Conservation (phyloP, 805 yeast genomes). For the Kodamaea jinghongensis region DNA sequence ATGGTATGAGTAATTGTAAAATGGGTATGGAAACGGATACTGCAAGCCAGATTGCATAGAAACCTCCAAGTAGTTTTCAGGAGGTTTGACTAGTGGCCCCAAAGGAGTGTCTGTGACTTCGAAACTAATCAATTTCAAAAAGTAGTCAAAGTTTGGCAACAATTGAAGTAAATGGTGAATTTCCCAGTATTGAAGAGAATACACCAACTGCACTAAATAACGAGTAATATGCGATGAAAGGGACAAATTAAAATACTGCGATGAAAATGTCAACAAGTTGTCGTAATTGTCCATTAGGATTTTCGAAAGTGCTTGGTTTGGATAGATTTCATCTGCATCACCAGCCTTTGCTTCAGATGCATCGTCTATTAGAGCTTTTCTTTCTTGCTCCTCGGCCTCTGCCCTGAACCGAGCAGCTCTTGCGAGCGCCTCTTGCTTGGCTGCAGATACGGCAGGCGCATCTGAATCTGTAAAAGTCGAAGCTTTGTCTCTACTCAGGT, state of each 20-base stretch:
- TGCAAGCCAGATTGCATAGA: slow-evolving; percentile 40
- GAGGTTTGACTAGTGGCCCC: slow-evolving; percentile 41
- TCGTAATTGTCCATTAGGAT: slow-evolving; percentile 39
- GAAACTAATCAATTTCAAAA: slow-evolving; percentile 33
- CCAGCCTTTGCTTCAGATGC: slow-evolving; percentile 2
- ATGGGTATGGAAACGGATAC: slow-evolving; percentile 46
- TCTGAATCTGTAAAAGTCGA: slow-evolving; percentile 14
- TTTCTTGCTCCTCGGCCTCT: slow-evolving; percentile 7
- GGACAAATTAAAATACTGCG: slow-evolving; percentile 36
- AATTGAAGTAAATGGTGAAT: slow-evolving; percentile 37
- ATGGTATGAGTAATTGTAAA: slow-evolving; percentile 44
- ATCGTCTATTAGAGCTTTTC: background rate
- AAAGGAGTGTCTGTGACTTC: slow-evolving; percentile 34
- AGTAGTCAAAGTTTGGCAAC: slow-evolving; percentile 32
- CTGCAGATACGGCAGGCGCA: no score
- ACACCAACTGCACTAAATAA: slow-evolving; percentile 36
- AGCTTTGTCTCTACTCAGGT: slow-evolving; percentile 5
- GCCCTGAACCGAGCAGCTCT: slow-evolving; percentile 3
- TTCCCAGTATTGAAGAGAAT: slow-evolving; percentile 44
- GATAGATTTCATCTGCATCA: slow-evolving; percentile 21
- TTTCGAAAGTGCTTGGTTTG: slow-evolving; percentile 34
- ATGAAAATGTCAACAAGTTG: slow-evolving; percentile 26
- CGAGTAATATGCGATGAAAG: slow-evolving; percentile 40
- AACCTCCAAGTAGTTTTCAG: slow-evolving; percentile 33
- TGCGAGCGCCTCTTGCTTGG: slow-evolving; percentile 12